Conservation (phyloP, 2,329 filamentous ascomycete species). For the Cladosporium sp. region DNA sequence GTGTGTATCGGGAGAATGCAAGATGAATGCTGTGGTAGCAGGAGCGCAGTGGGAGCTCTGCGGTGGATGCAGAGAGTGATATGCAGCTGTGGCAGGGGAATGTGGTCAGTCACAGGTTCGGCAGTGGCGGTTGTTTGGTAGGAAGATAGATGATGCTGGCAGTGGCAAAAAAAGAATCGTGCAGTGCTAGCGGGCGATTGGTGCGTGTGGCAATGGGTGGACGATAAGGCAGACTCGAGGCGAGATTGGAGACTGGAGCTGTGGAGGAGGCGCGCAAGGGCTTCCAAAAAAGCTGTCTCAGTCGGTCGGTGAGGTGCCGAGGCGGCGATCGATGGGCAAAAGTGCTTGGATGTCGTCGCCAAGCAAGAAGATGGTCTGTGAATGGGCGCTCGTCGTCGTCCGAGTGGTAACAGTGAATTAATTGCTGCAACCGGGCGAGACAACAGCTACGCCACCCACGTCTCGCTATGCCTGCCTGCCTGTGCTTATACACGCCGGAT, state of each 20-base stretch:
- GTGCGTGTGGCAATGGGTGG: neutral
- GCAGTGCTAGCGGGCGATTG: neutral
- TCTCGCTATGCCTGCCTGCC: neutral
- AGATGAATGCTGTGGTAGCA: neutral
- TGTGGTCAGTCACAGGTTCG: slow-evolving; percentile 14
- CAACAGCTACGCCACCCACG: neutral
- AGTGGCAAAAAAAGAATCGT: slow-evolving; percentile 12
- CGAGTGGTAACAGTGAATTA: neutral
- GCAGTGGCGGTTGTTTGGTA: neutral
- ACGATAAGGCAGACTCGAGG: slow-evolving; percentile 11
- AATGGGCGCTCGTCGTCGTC: neutral
- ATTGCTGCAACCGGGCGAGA: neutral
- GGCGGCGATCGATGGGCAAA: slow-evolving; percentile 11
- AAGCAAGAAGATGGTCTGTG: slow-evolving; percentile 9
- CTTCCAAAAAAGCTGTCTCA: slow-evolving; percentile 15
- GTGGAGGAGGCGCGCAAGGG: slow-evolving; percentile 15
- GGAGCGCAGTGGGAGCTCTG: neutral
- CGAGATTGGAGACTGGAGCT: neutral
- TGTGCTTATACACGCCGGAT: neutral
- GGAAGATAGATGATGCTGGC: neutral
- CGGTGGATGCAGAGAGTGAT: slow-evolving; percentile 4
- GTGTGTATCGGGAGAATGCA: slow-evolving; percentile 15
- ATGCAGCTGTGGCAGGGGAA: slow-evolving; percentile 16
- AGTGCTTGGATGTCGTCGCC: slow-evolving; percentile 12
- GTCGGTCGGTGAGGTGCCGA: slow-evolving; percentile 10